These are phyloP conservation scores for Crucibulum laeve DNA, from an alignment of 768 basidiomycete genomes.

Conservation along the genomic window DNA sequence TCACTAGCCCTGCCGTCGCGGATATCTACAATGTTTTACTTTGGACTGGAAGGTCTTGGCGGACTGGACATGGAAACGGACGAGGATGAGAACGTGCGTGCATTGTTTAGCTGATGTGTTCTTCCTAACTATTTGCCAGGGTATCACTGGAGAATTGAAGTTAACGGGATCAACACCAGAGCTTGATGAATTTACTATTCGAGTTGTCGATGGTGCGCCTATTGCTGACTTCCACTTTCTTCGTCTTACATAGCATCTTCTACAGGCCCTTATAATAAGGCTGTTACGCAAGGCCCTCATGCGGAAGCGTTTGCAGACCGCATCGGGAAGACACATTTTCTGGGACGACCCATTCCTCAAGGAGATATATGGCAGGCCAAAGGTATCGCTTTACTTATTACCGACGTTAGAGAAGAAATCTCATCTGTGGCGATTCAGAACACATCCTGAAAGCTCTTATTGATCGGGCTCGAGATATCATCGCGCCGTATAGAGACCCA, in stretches of 20 bases:
- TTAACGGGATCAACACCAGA: constrained; percentile 74
- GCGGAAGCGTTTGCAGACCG: constrained; percentile 53
- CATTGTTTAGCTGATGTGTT: not conserved
- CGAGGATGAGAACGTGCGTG: constrained; percentile 65
- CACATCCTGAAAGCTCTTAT: constrained; percentile 58
- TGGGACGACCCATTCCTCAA: constrained; percentile 55
- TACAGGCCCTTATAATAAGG: constrained; percentile 56
- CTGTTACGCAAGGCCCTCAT: constrained; percentile 50
- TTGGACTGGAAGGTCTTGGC: constrained; percentile 86
- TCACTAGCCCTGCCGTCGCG: constrained; percentile 47
- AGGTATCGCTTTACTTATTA: constrained; percentile 35
- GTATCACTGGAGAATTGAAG: constrained; percentile 63
- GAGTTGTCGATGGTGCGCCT: constrained; percentile 67
- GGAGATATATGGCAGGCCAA: constrained; percentile 84
- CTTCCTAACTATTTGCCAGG: constrained; percentile 40
- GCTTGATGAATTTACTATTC: constrained; percentile 78
- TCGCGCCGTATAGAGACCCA: constrained; percentile 51
- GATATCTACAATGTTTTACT: constrained; percentile 80
- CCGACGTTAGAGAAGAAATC: not conserved
- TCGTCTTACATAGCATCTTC: constrained; percentile 7
- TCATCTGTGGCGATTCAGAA: constrained; percentile 34
- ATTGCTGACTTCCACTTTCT: not conserved
- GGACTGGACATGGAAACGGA: constrained; percentile 76
- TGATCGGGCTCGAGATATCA: constrained; percentile 47
- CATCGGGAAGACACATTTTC: constrained; percentile 66